These are phyloP conservation scores for Cyclocybe aegerita DNA, from an alignment of 768 basidiomycete genomes.

Conservation along the genomic window DNA sequence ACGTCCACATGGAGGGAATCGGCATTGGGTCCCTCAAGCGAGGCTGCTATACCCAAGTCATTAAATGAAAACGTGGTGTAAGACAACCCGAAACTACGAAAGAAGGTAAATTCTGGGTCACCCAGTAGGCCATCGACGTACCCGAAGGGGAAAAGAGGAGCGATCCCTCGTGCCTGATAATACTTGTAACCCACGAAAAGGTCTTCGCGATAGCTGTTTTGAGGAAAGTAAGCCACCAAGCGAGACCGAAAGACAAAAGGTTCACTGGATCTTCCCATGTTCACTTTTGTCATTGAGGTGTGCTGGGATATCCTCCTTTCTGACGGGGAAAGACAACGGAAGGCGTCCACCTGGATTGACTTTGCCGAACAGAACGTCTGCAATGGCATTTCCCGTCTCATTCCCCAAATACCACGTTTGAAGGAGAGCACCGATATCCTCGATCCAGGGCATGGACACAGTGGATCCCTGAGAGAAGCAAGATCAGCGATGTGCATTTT, in stretches of 20 bases:
- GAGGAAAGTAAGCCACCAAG: not conserved
- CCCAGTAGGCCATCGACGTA: constrained; percentile 23
- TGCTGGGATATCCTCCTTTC: constrained; percentile 62
- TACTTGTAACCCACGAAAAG: constrained; percentile 72
- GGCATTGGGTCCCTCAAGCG: constrained; percentile 18
- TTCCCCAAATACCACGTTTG: constrained; percentile 71
- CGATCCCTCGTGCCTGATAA: constrained; percentile 52
- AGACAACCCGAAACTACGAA: constrained; percentile 62
- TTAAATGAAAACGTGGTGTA: constrained; percentile 69
- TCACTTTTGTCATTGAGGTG: constrained; percentile 58
- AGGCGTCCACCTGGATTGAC: constrained; percentile 63
- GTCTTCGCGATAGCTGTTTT: constrained; percentile 53
- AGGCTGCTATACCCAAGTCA: constrained; percentile 38
- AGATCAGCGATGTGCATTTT: not conserved
- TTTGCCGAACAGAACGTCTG: constrained; percentile 62
- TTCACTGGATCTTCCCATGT: constrained; percentile 50
- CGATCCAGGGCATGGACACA: constrained; percentile 74
- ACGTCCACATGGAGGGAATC: constrained; percentile 34
- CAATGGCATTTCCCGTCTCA: constrained; percentile 62
- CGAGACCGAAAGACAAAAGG: not conserved
- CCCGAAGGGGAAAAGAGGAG: constrained; percentile 70
- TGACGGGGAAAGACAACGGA: constrained; percentile 59
- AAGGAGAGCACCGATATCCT: constrained; percentile 50
- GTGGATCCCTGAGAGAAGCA: constrained; percentile 53
- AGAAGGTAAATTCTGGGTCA: not conserved